These are phyloP conservation scores for Takakia lepidozioides DNA, from an alignment of 225 moss, liverwort and hornwort species.

Conservation along the genomic window DNA sequence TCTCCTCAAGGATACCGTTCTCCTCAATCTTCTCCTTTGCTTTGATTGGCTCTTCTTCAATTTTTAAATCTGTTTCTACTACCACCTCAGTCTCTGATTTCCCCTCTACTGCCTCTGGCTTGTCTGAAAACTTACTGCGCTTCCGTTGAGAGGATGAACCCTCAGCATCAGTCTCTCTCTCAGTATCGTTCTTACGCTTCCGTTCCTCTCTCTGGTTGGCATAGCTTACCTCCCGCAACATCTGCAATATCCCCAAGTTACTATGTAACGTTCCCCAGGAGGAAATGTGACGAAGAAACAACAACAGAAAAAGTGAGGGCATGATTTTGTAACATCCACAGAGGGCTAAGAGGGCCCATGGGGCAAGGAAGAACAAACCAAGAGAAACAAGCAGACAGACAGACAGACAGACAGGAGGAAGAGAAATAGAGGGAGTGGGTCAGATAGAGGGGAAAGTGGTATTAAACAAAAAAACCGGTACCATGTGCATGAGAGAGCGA, in stretches of 20 bases:
- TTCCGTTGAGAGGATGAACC: slow-evolving; percentile 78
- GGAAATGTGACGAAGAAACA: too few relatives aligned
- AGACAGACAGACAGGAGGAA: too few relatives aligned
- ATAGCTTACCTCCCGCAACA: slow-evolving; percentile 51
- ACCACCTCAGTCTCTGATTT: slow-evolving; percentile 43
- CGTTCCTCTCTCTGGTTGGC: slow-evolving; percentile 65
- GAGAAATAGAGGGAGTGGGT: too few relatives aligned
- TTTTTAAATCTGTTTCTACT: slow-evolving; percentile 23
- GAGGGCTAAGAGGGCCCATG: too few relatives aligned
- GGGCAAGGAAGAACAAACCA: too few relatives aligned
- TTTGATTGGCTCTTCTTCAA: slow-evolving; percentile 28
- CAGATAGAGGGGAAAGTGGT: too few relatives aligned
- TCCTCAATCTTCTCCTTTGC: slow-evolving; percentile 33
- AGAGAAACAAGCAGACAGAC: too few relatives aligned
- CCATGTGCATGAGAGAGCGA: too few relatives aligned
- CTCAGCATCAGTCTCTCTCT: slow-evolving; percentile 71
- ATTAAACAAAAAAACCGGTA: too few relatives aligned
- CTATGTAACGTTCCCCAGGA: too few relatives aligned
- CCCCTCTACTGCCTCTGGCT: slow-evolving; percentile 58
- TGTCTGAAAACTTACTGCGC: slow-evolving; percentile 90
- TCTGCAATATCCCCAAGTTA: slow-evolving; percentile 34
- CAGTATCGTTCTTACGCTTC: slow-evolving; percentile 66
- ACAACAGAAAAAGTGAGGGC: too few relatives aligned
- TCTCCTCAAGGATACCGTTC: slow-evolving; percentile 33
- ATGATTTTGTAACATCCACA: too few relatives aligned